Evolutionary conservation across 148 eudicot genomes (phyloP).

Genomic region (Pharnaceum exiguum): DNA sequence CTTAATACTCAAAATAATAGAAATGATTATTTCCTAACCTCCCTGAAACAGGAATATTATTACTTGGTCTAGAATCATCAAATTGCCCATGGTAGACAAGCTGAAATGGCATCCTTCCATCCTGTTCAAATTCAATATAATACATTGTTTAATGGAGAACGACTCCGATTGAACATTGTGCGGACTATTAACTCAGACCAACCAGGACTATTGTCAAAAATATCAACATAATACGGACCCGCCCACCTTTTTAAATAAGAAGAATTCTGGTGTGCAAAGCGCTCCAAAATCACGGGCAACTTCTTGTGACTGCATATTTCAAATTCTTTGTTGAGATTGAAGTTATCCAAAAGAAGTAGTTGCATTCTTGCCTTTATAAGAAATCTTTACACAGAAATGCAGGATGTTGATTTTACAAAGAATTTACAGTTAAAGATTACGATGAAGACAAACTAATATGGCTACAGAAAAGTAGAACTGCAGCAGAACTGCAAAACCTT

Average conservation of each 20-base stretch:
- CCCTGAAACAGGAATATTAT: slow-evolving; percentile 65
- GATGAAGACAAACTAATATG: no score
- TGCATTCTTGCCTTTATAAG: no score
- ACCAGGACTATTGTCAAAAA: neutral
- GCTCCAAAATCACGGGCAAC: slow-evolving; percentile 91
- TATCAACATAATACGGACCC: neutral
- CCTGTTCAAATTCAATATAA: slow-evolving; percentile 32
- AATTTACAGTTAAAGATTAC: no score
- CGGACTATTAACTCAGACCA: no score
- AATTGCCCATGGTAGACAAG: slow-evolving; percentile 96
- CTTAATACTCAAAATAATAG: neutral
- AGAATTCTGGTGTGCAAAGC: slow-evolving; percentile 94
- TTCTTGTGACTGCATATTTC: slow-evolving; percentile 69
- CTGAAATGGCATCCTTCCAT: slow-evolving; percentile 89
- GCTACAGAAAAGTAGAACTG: no score
- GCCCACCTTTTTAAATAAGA: slow-evolving; percentile 81
- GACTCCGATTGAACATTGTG: no score
- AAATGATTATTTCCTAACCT: slow-evolving; percentile 41
- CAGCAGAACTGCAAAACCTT: no score
- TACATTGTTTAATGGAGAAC: neutral
- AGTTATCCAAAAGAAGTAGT: neutral
- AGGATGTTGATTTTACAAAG: no score
- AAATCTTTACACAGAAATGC: no score
- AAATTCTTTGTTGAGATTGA: neutral
- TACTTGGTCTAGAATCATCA: slow-evolving; percentile 92